Conservation (phyloP, 139 green algal genomes). For the Zygnema cylindricum region DNA sequence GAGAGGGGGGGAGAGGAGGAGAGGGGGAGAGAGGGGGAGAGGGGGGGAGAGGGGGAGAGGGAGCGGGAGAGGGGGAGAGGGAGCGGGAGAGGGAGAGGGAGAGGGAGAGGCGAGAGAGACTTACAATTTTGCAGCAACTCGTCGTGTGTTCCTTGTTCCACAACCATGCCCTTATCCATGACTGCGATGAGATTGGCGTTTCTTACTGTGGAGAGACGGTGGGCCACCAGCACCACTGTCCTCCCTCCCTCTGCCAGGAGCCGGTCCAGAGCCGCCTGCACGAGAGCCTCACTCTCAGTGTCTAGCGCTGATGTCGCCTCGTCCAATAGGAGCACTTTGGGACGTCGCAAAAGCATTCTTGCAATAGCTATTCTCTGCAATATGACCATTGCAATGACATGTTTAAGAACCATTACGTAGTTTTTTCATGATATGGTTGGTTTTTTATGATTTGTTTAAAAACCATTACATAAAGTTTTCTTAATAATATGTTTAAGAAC, state of each 20-base stretch:
- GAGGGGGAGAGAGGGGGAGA: background rate
- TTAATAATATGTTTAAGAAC: too few species aligned
- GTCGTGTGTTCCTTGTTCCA: conserved; percentile 61
- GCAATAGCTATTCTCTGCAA: conserved; percentile 67
- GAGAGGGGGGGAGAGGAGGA: background rate
- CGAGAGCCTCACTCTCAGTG: conserved; percentile 65
- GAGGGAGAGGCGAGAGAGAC: background rate
- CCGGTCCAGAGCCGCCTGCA: conserved; percentile 55
- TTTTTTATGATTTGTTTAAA: too few species aligned
- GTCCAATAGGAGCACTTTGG: conserved; percentile 64
- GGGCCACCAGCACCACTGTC: conserved; percentile 64
- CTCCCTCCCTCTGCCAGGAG: conserved; percentile 50
- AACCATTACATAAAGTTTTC: too few species aligned
- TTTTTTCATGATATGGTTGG: too few species aligned
- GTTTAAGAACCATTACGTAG: too few species aligned
- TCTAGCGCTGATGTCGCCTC: conserved; percentile 69
- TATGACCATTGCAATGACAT: too few species aligned
- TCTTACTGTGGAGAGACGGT: conserved; percentile 62
- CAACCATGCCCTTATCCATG: conserved; percentile 60
- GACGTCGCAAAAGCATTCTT: conserved; percentile 62
- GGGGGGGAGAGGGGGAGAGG: background rate
- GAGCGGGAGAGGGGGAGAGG: background rate
- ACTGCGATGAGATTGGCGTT: conserved; percentile 64
- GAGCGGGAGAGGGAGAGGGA: conserved; percentile 4
- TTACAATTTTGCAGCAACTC: conserved; percentile 54